These are phyloP conservation scores for Athelia sp. DNA, from an alignment of 1,284 basidiomycete species.

Conservation along the genomic window DNA sequence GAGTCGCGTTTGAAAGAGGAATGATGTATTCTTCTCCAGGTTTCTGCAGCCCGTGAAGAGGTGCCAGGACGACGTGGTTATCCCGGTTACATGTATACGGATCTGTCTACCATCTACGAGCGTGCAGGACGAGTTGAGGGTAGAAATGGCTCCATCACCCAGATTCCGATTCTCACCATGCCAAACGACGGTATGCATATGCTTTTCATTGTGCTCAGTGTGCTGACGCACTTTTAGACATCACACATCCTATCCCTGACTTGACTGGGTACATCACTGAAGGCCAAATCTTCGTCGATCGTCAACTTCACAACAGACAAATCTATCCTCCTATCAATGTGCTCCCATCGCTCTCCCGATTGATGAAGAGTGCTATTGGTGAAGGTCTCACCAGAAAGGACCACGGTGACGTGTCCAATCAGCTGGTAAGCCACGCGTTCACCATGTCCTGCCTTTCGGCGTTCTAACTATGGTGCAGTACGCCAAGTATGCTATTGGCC, in stretches of 20 bases:
- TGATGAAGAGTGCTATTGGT: conserved; percentile 99
- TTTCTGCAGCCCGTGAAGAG: conserved; percentile 98
- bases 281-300: conserved; percentile 99
- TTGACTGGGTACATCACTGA: conserved; percentile 99
- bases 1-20: conserved; percentile 6
- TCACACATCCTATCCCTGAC: conserved; percentile 99
- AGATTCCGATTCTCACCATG: conserved; percentile 99
- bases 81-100: conserved; percentile 99
- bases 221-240: conserved; percentile 57
- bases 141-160: conserved; percentile 98
- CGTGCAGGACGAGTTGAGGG: conserved; percentile 98
- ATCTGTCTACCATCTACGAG: conserved; percentile 98
- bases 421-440: conserved; percentile 59
- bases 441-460: conserved; percentile 13
- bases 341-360: conserved; percentile 93
- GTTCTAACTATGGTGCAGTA: conserved; percentile 50
- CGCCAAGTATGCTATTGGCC: conserved; percentile 95
- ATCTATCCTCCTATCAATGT: conserved; percentile 99
- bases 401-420: conserved; percentile 98
- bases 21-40: conserved; percentile 38
- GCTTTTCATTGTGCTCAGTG: conserved; percentile 7
- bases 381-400: conserved; percentile 97
- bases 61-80: conserved; percentile 99
- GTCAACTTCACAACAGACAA: conserved; percentile 90
- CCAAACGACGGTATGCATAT: conserved; percentile 85